These are phyloP conservation scores for Funneliformis geosporum DNA, from an alignment of 192 early-diverging fungal genomes.

Conservation along the genomic window DNA sequence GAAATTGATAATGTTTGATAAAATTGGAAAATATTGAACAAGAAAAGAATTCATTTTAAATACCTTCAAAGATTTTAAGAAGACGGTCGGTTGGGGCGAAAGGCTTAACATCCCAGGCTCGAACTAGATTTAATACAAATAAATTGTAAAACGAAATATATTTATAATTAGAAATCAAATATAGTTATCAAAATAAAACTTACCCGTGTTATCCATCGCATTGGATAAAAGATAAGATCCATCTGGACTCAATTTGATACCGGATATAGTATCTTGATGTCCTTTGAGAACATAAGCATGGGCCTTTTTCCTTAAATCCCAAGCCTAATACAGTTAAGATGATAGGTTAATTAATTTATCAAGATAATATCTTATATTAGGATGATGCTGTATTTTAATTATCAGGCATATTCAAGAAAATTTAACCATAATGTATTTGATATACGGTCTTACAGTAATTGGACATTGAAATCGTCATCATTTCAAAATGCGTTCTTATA, in stretches of 20 bases:
- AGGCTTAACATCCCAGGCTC: conserved; percentile 94
- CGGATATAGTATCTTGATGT: conserved; percentile 89
- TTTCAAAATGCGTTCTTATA: not conserved
- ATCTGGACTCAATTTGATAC: conserved; percentile 80
- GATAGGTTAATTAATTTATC: not conserved
- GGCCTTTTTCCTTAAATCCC: conserved; percentile 82
- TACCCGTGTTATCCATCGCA: conserved; percentile 91
- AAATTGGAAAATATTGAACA: not conserved
- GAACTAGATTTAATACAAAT: conserved; percentile 48
- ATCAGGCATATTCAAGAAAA: not conserved
- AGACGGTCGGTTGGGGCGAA: conserved; percentile 76
- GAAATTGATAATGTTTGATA: not conserved
- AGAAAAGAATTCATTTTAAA: not conserved
- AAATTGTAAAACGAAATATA: not conserved
- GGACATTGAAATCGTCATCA: not conserved
- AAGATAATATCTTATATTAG: not conserved
- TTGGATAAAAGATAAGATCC: conserved; percentile 83
- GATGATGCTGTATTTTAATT: not conserved
- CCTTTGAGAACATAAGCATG: conserved; percentile 70
- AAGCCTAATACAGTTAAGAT: conserved; percentile 51
- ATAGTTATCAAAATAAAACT: not conserved
- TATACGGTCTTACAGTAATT: conserved; percentile 7
- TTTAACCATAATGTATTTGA: not conserved
- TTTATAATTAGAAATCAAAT: not conserved
- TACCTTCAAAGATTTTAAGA: conserved; percentile 74